Evolutionary conservation across 768 basidiomycete species (phyloP).

Genomic region (Trametes coccinea): DNA sequence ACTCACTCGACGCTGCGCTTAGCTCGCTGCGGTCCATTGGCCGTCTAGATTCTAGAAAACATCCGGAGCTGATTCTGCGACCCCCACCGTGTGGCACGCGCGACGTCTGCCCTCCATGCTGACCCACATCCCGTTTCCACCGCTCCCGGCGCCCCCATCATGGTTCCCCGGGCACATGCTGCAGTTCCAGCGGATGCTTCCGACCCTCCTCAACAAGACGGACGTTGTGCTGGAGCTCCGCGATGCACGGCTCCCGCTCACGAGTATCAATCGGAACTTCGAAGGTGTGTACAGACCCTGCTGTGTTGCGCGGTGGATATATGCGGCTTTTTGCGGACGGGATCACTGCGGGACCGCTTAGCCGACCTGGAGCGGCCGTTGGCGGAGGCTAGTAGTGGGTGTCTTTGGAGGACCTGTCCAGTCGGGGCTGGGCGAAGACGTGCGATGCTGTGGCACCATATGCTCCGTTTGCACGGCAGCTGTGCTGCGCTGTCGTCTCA

Average conservation of each 20-base stretch:
- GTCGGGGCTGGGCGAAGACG: background rate
- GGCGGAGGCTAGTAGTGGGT: too few species aligned
- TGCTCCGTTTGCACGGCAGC: background rate
- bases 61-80: background rate
- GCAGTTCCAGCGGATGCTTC: constrained; percentile 76
- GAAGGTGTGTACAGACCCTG: constrained; percentile 58
- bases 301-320: constrained; percentile 16
- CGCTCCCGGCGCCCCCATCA: constrained; percentile 74
- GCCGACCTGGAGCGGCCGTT: too few species aligned
- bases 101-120: constrained; percentile 30
- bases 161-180: constrained; percentile 98
- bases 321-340: background rate
- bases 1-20: too few species aligned
- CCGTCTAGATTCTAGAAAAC: background rate
- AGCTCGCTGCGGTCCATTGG: too few species aligned
- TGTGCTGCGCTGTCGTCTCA: background rate
- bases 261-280: constrained; percentile 88
- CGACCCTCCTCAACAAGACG: constrained; percentile 73
- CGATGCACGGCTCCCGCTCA: constrained; percentile 90
- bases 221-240: constrained; percentile 94
- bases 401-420: background rate
- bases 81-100: background rate
- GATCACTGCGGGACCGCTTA: too few species aligned
- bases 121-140: constrained; percentile 41
- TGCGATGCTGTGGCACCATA: background rate